Base-by-base conservation (phyloP, 2,329 filamentous ascomycete genomes). In the Rhynchosporium secalis region DNA sequence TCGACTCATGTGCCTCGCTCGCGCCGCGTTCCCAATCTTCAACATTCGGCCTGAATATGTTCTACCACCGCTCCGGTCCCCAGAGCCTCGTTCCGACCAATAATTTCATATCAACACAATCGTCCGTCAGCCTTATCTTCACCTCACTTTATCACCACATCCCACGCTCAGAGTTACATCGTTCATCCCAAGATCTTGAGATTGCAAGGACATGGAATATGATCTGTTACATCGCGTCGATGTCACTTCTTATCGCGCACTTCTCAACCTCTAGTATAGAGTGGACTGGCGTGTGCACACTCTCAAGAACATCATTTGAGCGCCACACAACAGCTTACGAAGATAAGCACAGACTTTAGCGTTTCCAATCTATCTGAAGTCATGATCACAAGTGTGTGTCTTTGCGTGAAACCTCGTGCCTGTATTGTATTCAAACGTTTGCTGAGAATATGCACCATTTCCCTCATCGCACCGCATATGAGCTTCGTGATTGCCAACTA, bases 91-190 rank as follows among this genome's bases (percentile, higher is more conserved):
- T 38, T 45, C 46, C 45, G 15, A 57, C 54, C 43, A 43, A 60
- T 51, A n/a, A 41, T 29, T 26, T 41, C 26, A 49, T 59, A 56
- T 59, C 59, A 48, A 56, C 33, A 40, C 55, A 38, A 26, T 62
- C 7, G 28, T 46, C 49, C 49, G 28, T 56, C 33, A 62, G 51
- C 51, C 51, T 60, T 62, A 62, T 62, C 61, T 59, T 51, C 59
- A 57, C 59, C 52, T 61, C 54, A 43, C 0, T 52, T 49, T 31
- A 51, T 36, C n/a, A 26, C 43, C 41, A 56, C 56, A 29, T 60
- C 61, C 51, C 49, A 56, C 51, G 20, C 31, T 38, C 31, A 56
- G 51, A 51, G 48, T 62, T 13, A 56, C 61, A 62, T 62, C 51
- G 56, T 56, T 46, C 38, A 33, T 60, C 56, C 56, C 61, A 62